These are phyloP conservation scores for Candida krabiensis DNA, from an alignment of 805 yeast species.

Conservation along the genomic window DNA sequence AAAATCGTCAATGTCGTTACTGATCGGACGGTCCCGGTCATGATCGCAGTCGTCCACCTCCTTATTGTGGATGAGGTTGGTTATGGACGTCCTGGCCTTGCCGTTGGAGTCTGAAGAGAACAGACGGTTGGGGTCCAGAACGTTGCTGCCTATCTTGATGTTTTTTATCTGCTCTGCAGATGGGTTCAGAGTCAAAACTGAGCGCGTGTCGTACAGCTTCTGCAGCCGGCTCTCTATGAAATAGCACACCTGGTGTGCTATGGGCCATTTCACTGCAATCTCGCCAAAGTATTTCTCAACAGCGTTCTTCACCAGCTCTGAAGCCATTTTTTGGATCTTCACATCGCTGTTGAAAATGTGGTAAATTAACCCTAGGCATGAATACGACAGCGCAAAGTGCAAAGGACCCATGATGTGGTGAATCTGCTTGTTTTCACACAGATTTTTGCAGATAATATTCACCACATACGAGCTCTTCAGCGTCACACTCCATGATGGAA, in stretches of 20 bases:
- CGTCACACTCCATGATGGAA: conserved; percentile 15
- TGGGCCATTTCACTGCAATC: conserved; percentile 14
- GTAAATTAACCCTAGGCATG: conserved; percentile 11
- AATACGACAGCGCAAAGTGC: conserved; percentile 7
- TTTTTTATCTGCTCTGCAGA: not conserved
- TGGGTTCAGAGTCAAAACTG: not conserved
- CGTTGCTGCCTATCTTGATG: not conserved
- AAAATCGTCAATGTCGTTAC: conserved; percentile 6
- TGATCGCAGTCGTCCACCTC: not conserved
- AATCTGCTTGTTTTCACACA: conserved; percentile 3
- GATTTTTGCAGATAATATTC: conserved; percentile 3
- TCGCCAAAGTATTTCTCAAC: conserved; percentile 1
- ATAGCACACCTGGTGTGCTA: conserved; percentile 8
- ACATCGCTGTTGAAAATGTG: conserved; percentile 9
- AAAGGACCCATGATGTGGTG: conserved; percentile 4
- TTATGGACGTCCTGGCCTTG: conserved; percentile 13
- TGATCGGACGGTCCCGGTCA: not conserved
- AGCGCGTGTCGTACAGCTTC: not conserved
- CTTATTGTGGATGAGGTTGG: conserved; percentile 9
- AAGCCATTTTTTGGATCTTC: conserved; percentile 3
- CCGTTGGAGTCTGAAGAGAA: not conserved
- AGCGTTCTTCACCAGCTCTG: conserved; percentile 1
- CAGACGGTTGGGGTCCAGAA: not conserved
- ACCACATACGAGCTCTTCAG: conserved; percentile 9
- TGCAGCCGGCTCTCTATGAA: conserved; percentile 2